Evolutionary conservation across 1,139 yeast genomes (phyloP), one percentile per base, ranked within the genome.

Genomic region (Yamadazyma atlantica): DNA sequence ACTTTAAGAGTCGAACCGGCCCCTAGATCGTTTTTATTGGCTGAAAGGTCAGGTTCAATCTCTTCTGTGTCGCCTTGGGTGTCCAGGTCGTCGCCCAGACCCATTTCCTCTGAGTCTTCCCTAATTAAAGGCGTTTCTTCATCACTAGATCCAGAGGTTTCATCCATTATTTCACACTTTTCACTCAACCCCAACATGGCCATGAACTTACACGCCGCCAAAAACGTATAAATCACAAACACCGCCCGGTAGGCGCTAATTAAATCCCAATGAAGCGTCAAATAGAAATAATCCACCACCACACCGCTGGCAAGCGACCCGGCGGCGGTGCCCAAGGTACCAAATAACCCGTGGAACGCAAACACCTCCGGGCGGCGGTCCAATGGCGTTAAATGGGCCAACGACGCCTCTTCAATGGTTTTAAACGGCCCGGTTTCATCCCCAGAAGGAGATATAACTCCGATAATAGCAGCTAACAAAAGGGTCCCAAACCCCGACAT

Each of bases 381-480:
- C 34, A 72, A 72, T 0, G 83, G 79, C 0, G 95, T 83, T 48
- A 89, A 63, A 58, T 87, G 95, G 0, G 96, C 95, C 40, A 89
- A 69, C 22, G 86, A 75, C 0, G 95, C 85, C 55, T 89, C 96
- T 55, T 89, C 97, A 15, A 89, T 80, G 1, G 95, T 80, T 53
- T 86, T 84, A 61, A 89, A 89, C 0, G 97, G 97, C 0, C 97
- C 97, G 0, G 92, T 87, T 54, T 89, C 97, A 51, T 84, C 92
- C 12, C 96, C 96, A 27, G 90, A 80, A 1, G 96, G 95, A 1
- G 96, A 86, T 4, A 89, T 84, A 10, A 89, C 89, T 0, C 75
- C 77, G 8, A 70, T 34, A 5, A 68, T 62, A 3, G 76, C 77
- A 3, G 95, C 95, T 3, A 72, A 19, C 23, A 89, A 64, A 32